Evolutionary conservation across 2,329 filamentous ascomycete species (phyloP), one percentile per base, ranked within the genome.

Genomic region (Aspergillus japonicus): DNA sequence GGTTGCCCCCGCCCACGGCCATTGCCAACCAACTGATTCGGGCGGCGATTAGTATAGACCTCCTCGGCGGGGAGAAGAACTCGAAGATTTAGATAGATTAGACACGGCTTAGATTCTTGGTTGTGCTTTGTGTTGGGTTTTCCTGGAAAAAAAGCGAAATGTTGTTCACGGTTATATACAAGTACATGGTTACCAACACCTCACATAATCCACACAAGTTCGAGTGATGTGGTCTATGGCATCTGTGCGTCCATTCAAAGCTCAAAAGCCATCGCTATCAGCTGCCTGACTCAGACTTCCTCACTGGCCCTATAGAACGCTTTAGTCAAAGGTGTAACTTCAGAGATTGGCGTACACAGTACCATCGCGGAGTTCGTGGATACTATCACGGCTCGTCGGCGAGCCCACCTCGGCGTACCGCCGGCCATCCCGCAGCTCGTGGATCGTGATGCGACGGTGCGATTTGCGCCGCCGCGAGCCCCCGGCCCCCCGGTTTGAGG

Each of bases 11-110:
- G 2, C 80, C 83, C 60, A 96, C 92, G 39, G 94, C 95, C 1
- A 98, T 99, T 82, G 95, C 95, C 16, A 90, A 98, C 75, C 90
- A 93, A 73, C 77, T 98, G 71, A 87, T 99, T 68, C 83, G 81
- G 55, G 91, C 92, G 1, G 92, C 96, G 14, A 85, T 89, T 0
- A 86, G 87, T 54, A 71, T 71, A 56, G 92, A 92, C 0, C 95
- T 90, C 73, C 78, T 90, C 61, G 82, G 81, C 11, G 81, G 79
- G 2, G 77, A 61, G 14, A 88, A 85, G 74, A 84, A 84, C 10
- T 85, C 75, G 53, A 77, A 73, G 68, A 76, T 75, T 64, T 78
- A 68, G 63, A 47, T 51, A 39, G 51, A 6, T 8, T 50, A 12
- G 12, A 33, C 14, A 19, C 5, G 14, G 16, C 39, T 5, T 19